These are phyloP conservation scores for Agastache rugosa DNA, from an alignment of 257 asterid species.

Conservation along the genomic window DNA sequence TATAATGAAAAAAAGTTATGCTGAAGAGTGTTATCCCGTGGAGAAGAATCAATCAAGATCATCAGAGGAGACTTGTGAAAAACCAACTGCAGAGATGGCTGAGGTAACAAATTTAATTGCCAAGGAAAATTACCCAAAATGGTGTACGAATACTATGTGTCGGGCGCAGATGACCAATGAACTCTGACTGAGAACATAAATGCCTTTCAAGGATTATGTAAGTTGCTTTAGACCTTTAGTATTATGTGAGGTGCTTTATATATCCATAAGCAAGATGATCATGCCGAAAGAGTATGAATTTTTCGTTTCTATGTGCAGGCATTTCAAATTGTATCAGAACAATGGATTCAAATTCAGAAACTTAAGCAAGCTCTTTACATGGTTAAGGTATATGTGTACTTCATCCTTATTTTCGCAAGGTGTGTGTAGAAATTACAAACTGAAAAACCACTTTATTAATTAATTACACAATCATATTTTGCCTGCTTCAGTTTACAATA, in stretches of 20 bases:
- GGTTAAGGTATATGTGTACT: too few species aligned
- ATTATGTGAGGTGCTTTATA: neutral
- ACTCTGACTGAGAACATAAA: conserved; percentile 82
- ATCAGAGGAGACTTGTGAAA: conserved; percentile 35
- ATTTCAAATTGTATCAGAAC: conserved; percentile 71
- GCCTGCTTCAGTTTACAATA: too few species aligned
- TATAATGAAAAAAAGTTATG: neutral
- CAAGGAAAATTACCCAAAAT: conserved; percentile 87
- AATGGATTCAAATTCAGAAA: conserved; percentile 90
- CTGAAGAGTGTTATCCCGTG: neutral
- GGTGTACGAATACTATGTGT: conserved; percentile 92
- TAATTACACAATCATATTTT: conserved; percentile 20
- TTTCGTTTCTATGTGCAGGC: too few species aligned
- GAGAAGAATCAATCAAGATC: conserved; percentile 27
- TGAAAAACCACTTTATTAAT: conserved; percentile 26
- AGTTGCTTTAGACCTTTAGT: conserved; percentile 36
- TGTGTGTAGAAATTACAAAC: neutral
- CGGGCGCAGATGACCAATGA: conserved; percentile 98
- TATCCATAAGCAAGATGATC: neutral
- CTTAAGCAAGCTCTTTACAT: too few species aligned
- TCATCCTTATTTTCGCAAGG: conserved; percentile 28
- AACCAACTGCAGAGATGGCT: conserved; percentile 53
- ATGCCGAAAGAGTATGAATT: neutral
- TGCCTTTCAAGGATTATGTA: conserved; percentile 93
- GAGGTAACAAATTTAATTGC: conserved; percentile 88